phyloP scores from a whole-genome alignment of 2,329 filamentous ascomycete genomes.

The Xylariaceae sp. region DNA sequence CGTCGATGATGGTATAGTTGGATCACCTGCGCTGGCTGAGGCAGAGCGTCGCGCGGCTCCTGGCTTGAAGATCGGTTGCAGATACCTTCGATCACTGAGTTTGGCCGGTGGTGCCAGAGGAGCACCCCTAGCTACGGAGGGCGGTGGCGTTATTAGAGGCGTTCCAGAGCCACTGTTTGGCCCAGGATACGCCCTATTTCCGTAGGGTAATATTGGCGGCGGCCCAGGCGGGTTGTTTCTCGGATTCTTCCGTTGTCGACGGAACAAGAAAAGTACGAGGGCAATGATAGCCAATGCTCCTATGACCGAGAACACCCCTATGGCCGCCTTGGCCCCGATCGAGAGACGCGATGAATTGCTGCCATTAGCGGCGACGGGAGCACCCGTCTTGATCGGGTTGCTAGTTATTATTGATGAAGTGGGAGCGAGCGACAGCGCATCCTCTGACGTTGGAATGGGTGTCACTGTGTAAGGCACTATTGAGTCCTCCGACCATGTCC shows the following conservation, averaged over 20 bases:
- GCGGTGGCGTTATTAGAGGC: conserved; percentile 39
- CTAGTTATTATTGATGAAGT: conserved; percentile 2
- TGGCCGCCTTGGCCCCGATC: conserved; percentile 40
- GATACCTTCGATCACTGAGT: conserved; percentile 42
- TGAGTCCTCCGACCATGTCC: conserved; percentile 4
- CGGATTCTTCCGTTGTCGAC: conserved; percentile 27
- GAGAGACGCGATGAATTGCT: conserved; percentile 32
- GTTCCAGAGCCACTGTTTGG: conserved; percentile 36
- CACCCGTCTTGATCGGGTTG: conserved; percentile 1
- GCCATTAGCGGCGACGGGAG: conserved; percentile 5
- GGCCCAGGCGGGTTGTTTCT: conserved; percentile 8
- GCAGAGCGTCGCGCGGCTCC: conserved; percentile 15
- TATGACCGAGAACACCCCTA: conserved; percentile 40
- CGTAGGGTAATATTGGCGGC: conserved; percentile 20
- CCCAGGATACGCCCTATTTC: conserved; percentile 25
- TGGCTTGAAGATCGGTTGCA: conserved; percentile 35
- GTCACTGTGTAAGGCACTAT: neutral
- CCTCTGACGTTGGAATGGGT: conserved; percentile 1
- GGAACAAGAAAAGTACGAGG: conserved; percentile 36
- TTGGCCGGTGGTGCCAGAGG: conserved; percentile 43
- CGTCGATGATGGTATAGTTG: conserved; percentile 36
- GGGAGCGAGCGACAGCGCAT: neutral
- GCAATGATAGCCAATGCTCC: conserved; percentile 35
- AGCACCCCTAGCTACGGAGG: conserved; percentile 25
- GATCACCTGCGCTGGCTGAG: conserved; percentile 10